Evolutionary conservation across 495 filamentous ascomycete species (phyloP), one percentile per base, ranked within the genome.

Genomic region (Clohesyomyces aquaticus): DNA sequence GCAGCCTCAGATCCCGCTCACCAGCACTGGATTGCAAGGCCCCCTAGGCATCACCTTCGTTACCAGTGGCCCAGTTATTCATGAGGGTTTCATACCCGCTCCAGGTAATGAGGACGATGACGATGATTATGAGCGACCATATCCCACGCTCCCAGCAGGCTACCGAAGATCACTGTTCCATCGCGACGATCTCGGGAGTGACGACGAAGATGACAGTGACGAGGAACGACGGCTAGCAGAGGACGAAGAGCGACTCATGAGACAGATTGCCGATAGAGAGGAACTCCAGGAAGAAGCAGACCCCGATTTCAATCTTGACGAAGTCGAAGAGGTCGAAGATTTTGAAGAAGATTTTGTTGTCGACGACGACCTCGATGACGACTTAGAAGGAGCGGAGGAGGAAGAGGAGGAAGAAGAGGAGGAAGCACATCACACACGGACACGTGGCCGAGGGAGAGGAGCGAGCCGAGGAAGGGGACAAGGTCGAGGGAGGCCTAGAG

Each of bases 61-160:
- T n/a, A 47, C 65, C 19, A 58, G 41, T 19, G 65, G 52, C 8
- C 67, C 62, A 14, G 43, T 70, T 14, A 29, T 70, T 26, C 59
- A 66, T 22, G 67, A 70, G 46, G 67, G 67, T 23, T 70, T 59
- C 50, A 56, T 70, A 28, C 67, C 67, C 19, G 59, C 62, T n/a
- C 63, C 57, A 38, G 61, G 59, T 21, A 26, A 59, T 19, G 67
- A 66, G 18, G 63, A 65, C 19, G 49, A 61, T 18, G 61, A 61
- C 29, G 61, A 62, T 46, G 49, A 55, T 12, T 21, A 38, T 38
- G 32, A 38, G 14, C 6, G 6, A 14, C 32, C 29, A 19, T 55
- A 63, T 38, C 47, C 35, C 14, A 16, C 45, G 25, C 45, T 35
- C 54, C 46, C 55, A 3, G 35, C 16, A 25, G 22, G 8, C 12